A percentile compares a stretch with the other conserved stretches of the same genome.
These are phyloP conservation scores for Pneumocystis sp. DNA, from an alignment of 1,139 yeast species.

Conservation along the genomic window DNA sequence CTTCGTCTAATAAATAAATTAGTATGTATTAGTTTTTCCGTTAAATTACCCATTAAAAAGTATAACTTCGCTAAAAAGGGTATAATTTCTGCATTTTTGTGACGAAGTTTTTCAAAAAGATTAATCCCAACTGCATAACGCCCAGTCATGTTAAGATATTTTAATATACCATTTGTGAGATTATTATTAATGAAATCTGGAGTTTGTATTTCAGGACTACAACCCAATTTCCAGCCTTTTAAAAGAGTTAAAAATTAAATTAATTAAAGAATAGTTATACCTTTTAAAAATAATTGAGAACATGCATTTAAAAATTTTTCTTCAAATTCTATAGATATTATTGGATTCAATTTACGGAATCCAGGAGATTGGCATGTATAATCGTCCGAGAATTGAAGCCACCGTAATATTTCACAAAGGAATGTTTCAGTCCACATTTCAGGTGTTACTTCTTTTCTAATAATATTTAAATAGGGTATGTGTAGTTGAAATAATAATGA, in stretches of 20 bases:
- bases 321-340: slow-evolving; percentile 25
- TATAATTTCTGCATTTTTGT: slow-evolving; percentile 37
- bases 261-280: slow-evolving; percentile 23
- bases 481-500: slow-evolving; percentile 19
- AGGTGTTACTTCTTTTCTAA: slow-evolving; percentile 22
- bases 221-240: slow-evolving; percentile 36
- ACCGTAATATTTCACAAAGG: slow-evolving; percentile 58
- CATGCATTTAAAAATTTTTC: slow-evolving; percentile 44
- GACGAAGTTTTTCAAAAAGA: slow-evolving; percentile 33
- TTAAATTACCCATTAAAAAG: slow-evolving; percentile 21
- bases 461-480: neutral
- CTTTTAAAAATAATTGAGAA: slow-evolving; percentile 50
- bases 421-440: slow-evolving; percentile 65
- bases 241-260: neutral
- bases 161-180: slow-evolving; percentile 59
- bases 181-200: slow-evolving; percentile 58
- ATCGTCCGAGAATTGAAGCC: slow-evolving; percentile 56
- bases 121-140: slow-evolving; percentile 44
- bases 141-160: slow-evolving; percentile 51
- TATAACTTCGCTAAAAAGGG: slow-evolving; percentile 47
- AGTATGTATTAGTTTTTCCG: neutral
- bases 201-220: slow-evolving; percentile 46
- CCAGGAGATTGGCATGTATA: slow-evolving; percentile 46
- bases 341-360: slow-evolving; percentile 51
- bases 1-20: slow-evolving; percentile 39